Evolutionary conservation across 2,329 filamentous ascomycete species (phyloP).

Genomic region (Arthrocladium fulminans): DNA sequence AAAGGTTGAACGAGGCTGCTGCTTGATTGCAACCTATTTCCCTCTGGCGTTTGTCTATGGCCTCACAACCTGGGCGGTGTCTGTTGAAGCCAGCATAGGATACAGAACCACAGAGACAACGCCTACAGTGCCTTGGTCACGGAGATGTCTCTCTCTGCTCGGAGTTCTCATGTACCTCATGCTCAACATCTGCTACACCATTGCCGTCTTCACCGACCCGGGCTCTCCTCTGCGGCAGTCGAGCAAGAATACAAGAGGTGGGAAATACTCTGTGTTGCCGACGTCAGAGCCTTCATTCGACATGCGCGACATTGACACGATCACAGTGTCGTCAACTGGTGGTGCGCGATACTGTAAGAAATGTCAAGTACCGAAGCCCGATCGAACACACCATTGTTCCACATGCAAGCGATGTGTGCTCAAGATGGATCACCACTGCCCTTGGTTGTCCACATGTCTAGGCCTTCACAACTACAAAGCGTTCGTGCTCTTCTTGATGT

Average conservation of each 20-base stretch:
- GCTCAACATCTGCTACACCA: slow-evolving; percentile 82
- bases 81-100: slow-evolving; percentile 70
- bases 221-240: slow-evolving; percentile 50
- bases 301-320: slow-evolving; percentile 52
- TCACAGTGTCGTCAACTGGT: slow-evolving; percentile 88
- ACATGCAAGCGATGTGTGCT: slow-evolving; percentile 88
- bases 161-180: slow-evolving; percentile 66
- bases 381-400: slow-evolving; percentile 93
- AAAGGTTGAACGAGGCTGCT: slow-evolving; percentile 72
- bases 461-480: slow-evolving; percentile 92
- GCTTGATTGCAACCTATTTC: slow-evolving; percentile 67
- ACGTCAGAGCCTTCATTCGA: slow-evolving; percentile 50
- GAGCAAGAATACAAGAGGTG: slow-evolving; percentile 20
- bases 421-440: slow-evolving; percentile 99
- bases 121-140: slow-evolving; percentile 29
- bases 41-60: slow-evolving; percentile 85
- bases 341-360: slow-evolving; percentile 92
- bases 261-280: slow-evolving; percentile 67
- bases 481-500: slow-evolving; percentile 84
- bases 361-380: slow-evolving; percentile 87
- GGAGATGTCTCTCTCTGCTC: slow-evolving; percentile 46
- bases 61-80: slow-evolving; percentile 88
- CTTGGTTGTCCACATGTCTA: slow-evolving; percentile 93
- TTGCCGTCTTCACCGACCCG: slow-evolving; percentile 85
- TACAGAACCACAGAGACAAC: slow-evolving; percentile 14